phyloP scores from a whole-genome alignment of 1,284 basidiomycete species.

The Leccinum pallidistipes region DNA sequence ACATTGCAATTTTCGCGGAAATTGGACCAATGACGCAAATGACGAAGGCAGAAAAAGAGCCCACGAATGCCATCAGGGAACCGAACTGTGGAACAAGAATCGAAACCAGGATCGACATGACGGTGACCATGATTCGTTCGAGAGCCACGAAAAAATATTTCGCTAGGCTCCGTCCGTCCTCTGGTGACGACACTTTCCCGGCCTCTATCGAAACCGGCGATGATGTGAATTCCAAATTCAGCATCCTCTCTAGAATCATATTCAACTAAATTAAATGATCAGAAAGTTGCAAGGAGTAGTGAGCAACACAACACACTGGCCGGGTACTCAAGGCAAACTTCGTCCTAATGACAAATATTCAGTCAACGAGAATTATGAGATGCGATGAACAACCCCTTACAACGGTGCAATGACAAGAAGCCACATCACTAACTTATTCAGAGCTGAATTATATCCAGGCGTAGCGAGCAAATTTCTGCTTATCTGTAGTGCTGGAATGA shows the following conservation, averaged over 20 bases:
- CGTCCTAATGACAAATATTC: conserved; percentile 45
- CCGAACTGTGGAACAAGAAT: conserved; percentile 86
- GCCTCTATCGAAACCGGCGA: conserved; percentile 40
- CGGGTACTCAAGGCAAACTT: conserved; percentile 88
- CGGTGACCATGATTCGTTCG: conserved; percentile 62
- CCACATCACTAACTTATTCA: conserved; percentile 86
- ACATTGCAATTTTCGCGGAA: conserved; percentile 58
- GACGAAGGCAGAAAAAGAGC: conserved; percentile 84
- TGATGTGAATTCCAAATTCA: conserved; percentile 58
- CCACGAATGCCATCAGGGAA: conserved; percentile 88
- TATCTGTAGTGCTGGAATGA: conserved; percentile 50
- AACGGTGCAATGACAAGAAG: conserved; percentile 87
- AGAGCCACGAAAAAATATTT: conserved; percentile 51
- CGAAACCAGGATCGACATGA: conserved; percentile 66
- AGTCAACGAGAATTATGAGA: conserved; percentile 6
- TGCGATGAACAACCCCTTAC: conserved; percentile 38
- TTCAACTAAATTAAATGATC: conserved; percentile 56
- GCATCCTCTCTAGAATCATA: conserved; percentile 73
- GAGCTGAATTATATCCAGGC: conserved; percentile 68
- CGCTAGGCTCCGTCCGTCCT: conserved; percentile 17
- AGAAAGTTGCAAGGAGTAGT: not conserved
- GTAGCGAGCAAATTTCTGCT: conserved; percentile 82
- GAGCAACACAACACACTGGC: conserved; percentile 55
- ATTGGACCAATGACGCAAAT: conserved; percentile 84
- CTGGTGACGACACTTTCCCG: conserved; percentile 24